Evolutionary conservation across 129 eudicot genomes (phyloP).

Genomic region (Apium graveolens): DNA sequence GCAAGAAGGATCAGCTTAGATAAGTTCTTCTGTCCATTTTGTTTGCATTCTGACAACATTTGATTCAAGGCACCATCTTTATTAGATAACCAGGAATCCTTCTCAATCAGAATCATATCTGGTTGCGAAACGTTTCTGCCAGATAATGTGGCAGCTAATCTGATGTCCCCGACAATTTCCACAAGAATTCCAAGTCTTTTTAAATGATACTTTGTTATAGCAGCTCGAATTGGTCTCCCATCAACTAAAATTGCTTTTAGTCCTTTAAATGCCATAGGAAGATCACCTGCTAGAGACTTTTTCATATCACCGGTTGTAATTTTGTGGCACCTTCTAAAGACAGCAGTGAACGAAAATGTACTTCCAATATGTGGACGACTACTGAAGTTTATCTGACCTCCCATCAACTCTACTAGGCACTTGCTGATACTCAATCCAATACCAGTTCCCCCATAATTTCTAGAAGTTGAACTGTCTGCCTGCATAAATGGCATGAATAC

Average conservation of each 20-base stretch:
- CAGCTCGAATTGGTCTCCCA: slow-evolving; percentile 57
- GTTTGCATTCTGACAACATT: slow-evolving; percentile 26
- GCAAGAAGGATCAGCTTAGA: slow-evolving; percentile 74
- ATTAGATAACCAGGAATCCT: slow-evolving; percentile 62
- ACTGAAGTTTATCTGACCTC: slow-evolving; percentile 60
- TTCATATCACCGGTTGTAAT: slow-evolving; percentile 25
- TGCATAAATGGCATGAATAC: slow-evolving; percentile 87
- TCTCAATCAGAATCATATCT: slow-evolving; percentile 73
- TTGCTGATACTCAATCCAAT: slow-evolving; percentile 81
- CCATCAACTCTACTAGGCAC: slow-evolving; percentile 85
- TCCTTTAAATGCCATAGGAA: slow-evolving; percentile 50
- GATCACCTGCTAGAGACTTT: slow-evolving; percentile 38
- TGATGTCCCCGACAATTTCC: slow-evolving; percentile 38
- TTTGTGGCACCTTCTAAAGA: slow-evolving; percentile 39
- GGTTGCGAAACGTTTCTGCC: slow-evolving; percentile 33
- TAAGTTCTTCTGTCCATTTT: slow-evolving; percentile 26
- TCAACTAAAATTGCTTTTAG: slow-evolving; percentile 63
- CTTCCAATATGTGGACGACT: slow-evolving; percentile 73
- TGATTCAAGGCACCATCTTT: slow-evolving; percentile 25
- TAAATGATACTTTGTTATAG: slow-evolving; percentile 66
- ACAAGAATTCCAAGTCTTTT: slow-evolving; percentile 60
- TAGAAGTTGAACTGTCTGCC: slow-evolving; percentile 87
- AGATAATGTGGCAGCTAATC: slow-evolving; percentile 23
- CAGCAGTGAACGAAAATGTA: slow-evolving; percentile 70
- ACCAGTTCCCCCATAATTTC: slow-evolving; percentile 87